phyloP scores from a whole-genome alignment of 2,329 filamentous ascomycete species.

The Monosporascus sp. region DNA sequence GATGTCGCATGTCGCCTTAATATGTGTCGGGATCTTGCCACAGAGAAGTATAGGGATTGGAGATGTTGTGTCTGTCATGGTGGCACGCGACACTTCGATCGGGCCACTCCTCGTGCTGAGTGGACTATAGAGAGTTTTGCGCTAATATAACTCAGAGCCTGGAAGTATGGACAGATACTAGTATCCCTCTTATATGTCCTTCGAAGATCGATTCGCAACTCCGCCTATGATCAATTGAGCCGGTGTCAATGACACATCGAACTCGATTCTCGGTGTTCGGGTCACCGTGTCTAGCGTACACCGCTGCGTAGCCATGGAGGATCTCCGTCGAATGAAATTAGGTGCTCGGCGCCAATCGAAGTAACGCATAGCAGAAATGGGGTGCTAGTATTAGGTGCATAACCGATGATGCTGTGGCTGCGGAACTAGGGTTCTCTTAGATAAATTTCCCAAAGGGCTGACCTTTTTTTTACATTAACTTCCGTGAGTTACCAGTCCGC shows the following conservation, averaged over 20 bases:
- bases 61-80: not conserved
- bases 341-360: not conserved
- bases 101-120: not conserved
- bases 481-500: too few species aligned
- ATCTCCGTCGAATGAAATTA: not conserved
- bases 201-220: not conserved
- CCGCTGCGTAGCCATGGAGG: not conserved
- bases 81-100: not conserved
- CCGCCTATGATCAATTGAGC: not conserved
- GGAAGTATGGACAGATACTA: too few species aligned
- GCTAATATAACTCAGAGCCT: not conserved
- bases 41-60: conserved; percentile 6
- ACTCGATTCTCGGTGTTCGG: not conserved
- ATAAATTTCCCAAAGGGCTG: too few species aligned
- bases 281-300: not conserved
- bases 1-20: conserved; percentile 4
- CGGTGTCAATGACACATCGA: not conserved
- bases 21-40: conserved; percentile 4
- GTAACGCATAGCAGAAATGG: not conserved
- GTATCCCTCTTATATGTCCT: not conserved
- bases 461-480: too few species aligned
- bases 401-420: not conserved
- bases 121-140: not conserved
- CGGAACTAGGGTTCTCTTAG: too few species aligned
- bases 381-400: not conserved